These are phyloP conservation scores for Mentha longifolia DNA, from an alignment of 257 asterid species.

Conservation along the genomic window DNA sequence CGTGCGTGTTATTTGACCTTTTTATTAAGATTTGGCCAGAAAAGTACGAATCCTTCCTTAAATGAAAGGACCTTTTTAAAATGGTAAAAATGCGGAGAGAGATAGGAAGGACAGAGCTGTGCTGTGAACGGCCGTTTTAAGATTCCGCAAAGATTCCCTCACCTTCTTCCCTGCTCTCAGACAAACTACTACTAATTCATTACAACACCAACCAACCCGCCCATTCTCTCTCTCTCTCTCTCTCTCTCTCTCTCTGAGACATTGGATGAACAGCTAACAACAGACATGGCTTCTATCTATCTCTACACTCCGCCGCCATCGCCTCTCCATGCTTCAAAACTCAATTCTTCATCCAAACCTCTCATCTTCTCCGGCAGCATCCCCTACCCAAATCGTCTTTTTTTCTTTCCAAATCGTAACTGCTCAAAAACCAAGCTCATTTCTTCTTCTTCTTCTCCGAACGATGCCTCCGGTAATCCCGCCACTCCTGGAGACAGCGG, in stretches of 20 bases:
- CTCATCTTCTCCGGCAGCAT: conserved; percentile 29
- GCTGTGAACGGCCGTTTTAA: neutral
- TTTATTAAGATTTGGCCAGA: too few species aligned
- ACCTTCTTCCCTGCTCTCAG: neutral
- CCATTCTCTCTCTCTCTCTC: too few species aligned
- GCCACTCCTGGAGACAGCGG: conserved; percentile 43
- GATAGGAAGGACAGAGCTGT: neutral
- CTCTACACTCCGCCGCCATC: conserved; percentile 40
- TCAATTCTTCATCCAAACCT: conserved; percentile 36
- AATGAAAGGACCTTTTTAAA: too few species aligned
- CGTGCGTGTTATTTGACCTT: too few species aligned
- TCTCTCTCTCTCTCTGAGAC: neutral
- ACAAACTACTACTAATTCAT: conserved; percentile 16
- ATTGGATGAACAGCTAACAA: conserved; percentile 21
- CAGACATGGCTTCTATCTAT: conserved; percentile 48
- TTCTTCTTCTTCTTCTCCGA: conserved; percentile 47
- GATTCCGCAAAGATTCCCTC: neutral
- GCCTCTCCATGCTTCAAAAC: conserved; percentile 39
- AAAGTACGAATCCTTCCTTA: too few species aligned
- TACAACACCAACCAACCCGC: neutral
- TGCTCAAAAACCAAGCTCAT: conserved; percentile 32
- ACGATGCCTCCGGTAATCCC: conserved; percentile 40
- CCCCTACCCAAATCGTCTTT: conserved; percentile 28
- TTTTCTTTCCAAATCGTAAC: conserved; percentile 28
- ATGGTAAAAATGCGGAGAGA: neutral